Evolutionary conservation across 441 rosid genomes (phyloP).

Genomic region (Theobroma grandiflorum): DNA sequence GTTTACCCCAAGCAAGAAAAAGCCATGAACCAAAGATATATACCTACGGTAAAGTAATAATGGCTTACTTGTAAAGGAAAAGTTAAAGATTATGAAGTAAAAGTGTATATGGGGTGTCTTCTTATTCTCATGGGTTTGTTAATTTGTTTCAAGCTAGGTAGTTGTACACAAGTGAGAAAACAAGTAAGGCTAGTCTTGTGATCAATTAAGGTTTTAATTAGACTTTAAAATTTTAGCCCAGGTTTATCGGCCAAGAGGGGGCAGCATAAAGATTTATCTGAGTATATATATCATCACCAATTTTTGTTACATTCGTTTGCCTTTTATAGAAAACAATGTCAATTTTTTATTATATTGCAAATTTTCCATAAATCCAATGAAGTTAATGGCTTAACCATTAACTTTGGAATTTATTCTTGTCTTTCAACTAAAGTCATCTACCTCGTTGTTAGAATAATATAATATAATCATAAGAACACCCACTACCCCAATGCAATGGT

Average conservation of each 20-base stretch:
- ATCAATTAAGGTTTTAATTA: background rate
- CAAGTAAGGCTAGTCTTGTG: background rate
- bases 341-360: background rate
- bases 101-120: background rate
- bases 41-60: background rate
- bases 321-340: background rate
- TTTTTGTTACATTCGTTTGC: background rate
- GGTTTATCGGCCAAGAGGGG: background rate
- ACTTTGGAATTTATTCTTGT: background rate
- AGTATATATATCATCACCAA: no score
- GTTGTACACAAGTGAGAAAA: background rate
- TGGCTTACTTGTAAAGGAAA: background rate
- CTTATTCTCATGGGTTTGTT: background rate
- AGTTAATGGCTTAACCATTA: background rate
- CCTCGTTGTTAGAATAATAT: background rate
- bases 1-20: constrained; percentile 12
- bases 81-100: constrained; percentile 19
- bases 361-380: background rate
- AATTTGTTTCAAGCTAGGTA: background rate
- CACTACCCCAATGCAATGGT: background rate
- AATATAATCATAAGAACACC: background rate
- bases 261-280: no score
- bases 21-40: background rate
- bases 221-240: background rate
- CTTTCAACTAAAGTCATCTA: background rate